phyloP scores from a whole-genome alignment of 306 rosid genomes.

The Hippophae gyantsensis region DNA sequence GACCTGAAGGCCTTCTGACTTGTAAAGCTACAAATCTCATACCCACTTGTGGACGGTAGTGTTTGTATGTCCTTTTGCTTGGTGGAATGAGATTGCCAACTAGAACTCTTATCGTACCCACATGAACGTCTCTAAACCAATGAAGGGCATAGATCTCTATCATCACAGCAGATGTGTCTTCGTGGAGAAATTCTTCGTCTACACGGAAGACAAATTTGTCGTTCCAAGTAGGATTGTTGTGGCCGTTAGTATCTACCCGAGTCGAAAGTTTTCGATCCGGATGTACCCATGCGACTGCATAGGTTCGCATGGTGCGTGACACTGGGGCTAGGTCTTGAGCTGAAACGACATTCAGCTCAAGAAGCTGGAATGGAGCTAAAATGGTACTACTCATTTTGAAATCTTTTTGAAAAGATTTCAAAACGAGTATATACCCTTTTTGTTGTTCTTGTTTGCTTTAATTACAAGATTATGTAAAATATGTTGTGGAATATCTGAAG shows the following conservation, averaged over 20 bases:
- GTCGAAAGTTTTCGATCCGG: constrained; percentile 80
- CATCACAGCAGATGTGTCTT: constrained; percentile 49
- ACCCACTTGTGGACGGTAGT: constrained; percentile 23
- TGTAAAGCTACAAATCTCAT: constrained; percentile 73
- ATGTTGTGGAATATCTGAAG: too few relatives aligned
- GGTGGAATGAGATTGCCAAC: constrained; percentile 44
- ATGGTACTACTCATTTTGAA: background rate
- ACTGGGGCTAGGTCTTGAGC: constrained; percentile 67
- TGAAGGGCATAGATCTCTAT: constrained; percentile 86
- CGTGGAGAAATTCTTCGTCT: constrained; percentile 51
- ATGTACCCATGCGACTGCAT: constrained; percentile 86
- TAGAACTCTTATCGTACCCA: constrained; percentile 58
- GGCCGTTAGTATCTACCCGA: constrained; percentile 53
- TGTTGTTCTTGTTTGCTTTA: background rate
- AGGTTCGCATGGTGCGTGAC: constrained; percentile 65
- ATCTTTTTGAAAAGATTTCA: too few relatives aligned
- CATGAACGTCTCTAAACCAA: constrained; percentile 80
- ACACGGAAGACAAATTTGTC: constrained; percentile 85
- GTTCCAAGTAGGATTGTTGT: constrained; percentile 75
- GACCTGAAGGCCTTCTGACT: constrained; percentile 57
- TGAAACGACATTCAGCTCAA: constrained; percentile 69
- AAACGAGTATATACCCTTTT: too few relatives aligned
- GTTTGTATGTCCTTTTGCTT: constrained; percentile 11
- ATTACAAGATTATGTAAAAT: too few relatives aligned
- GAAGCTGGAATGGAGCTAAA: constrained; percentile 54